Percentiles rank a stretch among this genome's conserved stretches.
phyloP scores from a whole-genome alignment of 768 basidiomycete genomes.

The Botryobasidium botryosum region DNA sequence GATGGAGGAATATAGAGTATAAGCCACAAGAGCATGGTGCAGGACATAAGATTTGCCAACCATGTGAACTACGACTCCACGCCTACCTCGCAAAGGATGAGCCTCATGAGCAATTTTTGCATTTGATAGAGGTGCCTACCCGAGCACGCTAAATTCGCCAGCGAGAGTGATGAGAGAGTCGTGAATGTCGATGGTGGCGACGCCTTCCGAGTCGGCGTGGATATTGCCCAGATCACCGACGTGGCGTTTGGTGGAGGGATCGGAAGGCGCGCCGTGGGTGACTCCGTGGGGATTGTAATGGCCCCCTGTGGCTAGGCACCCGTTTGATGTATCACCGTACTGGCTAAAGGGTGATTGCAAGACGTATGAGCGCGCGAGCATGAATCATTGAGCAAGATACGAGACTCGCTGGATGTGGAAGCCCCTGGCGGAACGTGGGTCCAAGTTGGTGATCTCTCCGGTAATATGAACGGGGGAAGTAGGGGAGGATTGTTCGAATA shows the following conservation, averaged over 20 bases:
- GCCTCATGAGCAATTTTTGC: background rate
- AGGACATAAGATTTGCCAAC: conserved; percentile 28
- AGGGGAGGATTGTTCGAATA: conserved; percentile 38
- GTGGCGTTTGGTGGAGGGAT: conserved; percentile 40
- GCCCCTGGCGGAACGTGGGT: conserved; percentile 41
- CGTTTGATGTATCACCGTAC: conserved; percentile 47
- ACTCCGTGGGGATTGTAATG: conserved; percentile 62
- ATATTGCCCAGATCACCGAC: conserved; percentile 70
- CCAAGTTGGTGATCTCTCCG: conserved; percentile 44
- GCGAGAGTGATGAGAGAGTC: conserved; percentile 49
- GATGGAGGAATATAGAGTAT: conserved; percentile 1
- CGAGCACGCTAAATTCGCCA: conserved; percentile 49
- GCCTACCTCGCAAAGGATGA: conserved; percentile 22
- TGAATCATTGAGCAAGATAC: too few species aligned
- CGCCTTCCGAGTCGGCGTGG: conserved; percentile 38
- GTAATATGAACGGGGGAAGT: conserved; percentile 40
- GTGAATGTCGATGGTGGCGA: conserved; percentile 37
- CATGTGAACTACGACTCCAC: conserved; percentile 59
- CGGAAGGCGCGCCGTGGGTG: conserved; percentile 46
- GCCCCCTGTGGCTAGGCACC: conserved; percentile 48
- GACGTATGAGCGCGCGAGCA: background rate
- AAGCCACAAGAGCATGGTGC: background rate
- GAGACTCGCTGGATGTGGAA: conserved; percentile 67
- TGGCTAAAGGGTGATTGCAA: conserved; percentile 17
- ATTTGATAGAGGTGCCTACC: conserved; percentile 28